phyloP scores from a whole-genome alignment of 2,329 filamentous ascomycete genomes.

The Pseudogymnoascus sp. region DNA sequence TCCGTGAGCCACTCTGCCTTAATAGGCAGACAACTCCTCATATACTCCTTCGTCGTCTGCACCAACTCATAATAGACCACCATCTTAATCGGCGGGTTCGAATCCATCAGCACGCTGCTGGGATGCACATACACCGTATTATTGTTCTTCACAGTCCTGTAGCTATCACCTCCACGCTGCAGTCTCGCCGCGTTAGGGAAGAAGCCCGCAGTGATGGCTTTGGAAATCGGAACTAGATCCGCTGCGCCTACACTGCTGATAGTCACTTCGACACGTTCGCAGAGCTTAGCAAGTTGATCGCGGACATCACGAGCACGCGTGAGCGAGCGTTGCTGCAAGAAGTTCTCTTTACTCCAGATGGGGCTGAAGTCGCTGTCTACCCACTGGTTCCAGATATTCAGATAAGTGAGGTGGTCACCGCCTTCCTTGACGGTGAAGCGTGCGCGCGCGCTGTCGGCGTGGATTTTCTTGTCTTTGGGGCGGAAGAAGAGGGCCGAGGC shows the following conservation, averaged over 20 bases:
- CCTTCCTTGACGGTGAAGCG: constrained; percentile 87
- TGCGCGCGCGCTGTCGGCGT: constrained; percentile 82
- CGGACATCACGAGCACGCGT: constrained; percentile 84
- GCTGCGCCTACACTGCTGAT: constrained; percentile 60
- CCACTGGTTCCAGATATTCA: constrained; percentile 96
- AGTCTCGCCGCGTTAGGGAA: constrained; percentile 87
- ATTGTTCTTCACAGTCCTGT: constrained; percentile 86
- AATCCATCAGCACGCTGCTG: constrained; percentile 69
- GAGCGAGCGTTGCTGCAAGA: constrained; percentile 82
- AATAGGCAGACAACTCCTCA: constrained; percentile 79
- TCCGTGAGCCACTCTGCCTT: constrained; percentile 80
- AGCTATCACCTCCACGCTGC: constrained; percentile 76
- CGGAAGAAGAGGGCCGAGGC: constrained; percentile 85
- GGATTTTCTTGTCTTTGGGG: constrained; percentile 94
- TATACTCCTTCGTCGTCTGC: constrained; percentile 83
- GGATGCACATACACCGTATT: constrained; percentile 90
- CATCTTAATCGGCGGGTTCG: constrained; percentile 70
- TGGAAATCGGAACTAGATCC: constrained; percentile 74
- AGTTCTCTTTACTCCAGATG: constrained; percentile 88
- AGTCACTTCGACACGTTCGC: constrained; percentile 83
- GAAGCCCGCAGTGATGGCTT: constrained; percentile 84
- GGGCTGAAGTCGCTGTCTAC: constrained; percentile 83
- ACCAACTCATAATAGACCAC: constrained; percentile 82
- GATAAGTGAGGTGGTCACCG: constrained; percentile 78
- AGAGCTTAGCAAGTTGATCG: constrained; percentile 85